phyloP scores from a whole-genome alignment of 192 early-diverging fungal species.

The Coemansia sp. region DNA sequence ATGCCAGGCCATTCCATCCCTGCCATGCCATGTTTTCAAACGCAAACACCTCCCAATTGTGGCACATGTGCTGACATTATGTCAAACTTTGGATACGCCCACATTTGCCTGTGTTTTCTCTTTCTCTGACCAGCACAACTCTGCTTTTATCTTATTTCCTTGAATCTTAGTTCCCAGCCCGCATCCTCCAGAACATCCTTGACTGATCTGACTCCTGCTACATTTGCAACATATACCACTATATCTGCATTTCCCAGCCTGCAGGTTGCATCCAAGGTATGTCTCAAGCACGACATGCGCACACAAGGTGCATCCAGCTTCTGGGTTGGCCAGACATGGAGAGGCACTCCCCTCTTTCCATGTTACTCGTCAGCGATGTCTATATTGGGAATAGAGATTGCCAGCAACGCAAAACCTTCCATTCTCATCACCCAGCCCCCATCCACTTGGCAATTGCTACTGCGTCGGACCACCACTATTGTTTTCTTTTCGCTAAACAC shows the following conservation, averaged over 20 bases:
- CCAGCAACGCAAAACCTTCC: constrained; percentile 10
- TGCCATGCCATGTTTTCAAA: no score
- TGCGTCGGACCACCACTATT: constrained; percentile 16
- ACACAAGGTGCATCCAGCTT: not conserved
- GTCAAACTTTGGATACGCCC: no score
- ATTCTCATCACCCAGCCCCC: constrained; percentile 16
- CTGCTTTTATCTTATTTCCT: no score
- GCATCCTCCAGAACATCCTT: not conserved
- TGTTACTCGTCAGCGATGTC: constrained; percentile 11
- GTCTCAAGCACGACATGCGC: not conserved
- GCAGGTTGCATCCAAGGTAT: not conserved
- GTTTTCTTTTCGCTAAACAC: constrained; percentile 11
- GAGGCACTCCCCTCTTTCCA: not conserved
- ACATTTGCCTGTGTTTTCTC: no score
- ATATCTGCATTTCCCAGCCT: not conserved
- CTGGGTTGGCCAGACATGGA: not conserved
- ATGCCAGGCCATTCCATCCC: no score
- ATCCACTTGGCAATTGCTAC: constrained; percentile 19
- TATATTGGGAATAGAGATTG: constrained; percentile 25
- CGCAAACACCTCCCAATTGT: not conserved
- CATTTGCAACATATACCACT: not conserved
- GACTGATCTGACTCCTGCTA: not conserved
- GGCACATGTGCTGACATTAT: constrained; percentile 1
- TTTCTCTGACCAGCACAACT: no score
- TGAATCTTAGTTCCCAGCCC: no score